Base-by-base conservation (phyloP, 495 filamentous ascomycete genomes). In the Viridothelium virens region DNA sequence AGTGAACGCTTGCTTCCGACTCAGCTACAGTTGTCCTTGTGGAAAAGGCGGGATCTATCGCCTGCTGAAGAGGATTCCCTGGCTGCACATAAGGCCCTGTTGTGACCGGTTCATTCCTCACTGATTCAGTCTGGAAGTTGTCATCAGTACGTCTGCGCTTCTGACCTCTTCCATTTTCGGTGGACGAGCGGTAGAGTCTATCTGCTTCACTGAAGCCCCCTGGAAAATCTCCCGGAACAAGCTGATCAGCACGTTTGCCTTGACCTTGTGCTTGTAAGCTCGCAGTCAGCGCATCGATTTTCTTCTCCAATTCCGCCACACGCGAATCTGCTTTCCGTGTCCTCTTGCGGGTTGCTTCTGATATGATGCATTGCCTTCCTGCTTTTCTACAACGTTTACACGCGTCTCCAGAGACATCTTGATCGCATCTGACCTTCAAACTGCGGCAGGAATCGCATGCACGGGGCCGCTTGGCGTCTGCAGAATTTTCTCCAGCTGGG, bases 251-350 rank as follows among this genome's bases (percentile, higher is more conserved):
- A 10, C 53, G 53, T 59, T 36, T 33, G 53, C 31, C 53, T 36
- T 59, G 53, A 7, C 53, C 53, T 36, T 59, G 53, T n/a, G 53
- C 53, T 59, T 90, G 84, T 64, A 96, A 71, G 62, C 83, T 89
- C 0, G 90, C 90, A 2, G 89, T 96, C 75, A 96, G 74, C 11
- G 87, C 89, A 78, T 96, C 91, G 62, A 98, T 92, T 79, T 95
- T 96, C 78, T 87, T 91, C 77, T 98, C 94, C 50, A 98, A 80
- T 77, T 97, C 93, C 14, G 91, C 88, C 7, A 98, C 92, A 47
- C 92, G 85, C 66, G 85, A 91, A 73, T 96, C 94, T 37, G 89
- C 91, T 80, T 96, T 97, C 80, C 94, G 96, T 79, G 92, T 89
- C 38, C 93, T 81, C 76, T 96, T 97, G 14, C 91, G 82, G 12